Percentiles rank a stretch among this genome's conserved stretches.
Conservation (phyloP, 2,329 filamentous ascomycete genomes). For the Aspergillus awamori region DNA sequence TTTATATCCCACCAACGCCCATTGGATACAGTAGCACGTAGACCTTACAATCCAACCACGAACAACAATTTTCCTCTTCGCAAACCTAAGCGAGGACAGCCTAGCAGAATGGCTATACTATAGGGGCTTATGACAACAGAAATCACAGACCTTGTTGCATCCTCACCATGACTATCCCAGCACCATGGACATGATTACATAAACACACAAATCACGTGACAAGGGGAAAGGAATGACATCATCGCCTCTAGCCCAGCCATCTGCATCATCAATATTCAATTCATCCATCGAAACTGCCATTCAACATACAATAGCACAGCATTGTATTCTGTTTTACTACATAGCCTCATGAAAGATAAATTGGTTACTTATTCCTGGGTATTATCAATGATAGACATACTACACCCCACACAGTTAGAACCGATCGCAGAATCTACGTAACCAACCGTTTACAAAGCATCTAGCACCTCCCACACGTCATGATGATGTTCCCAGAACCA, state of each 20-base stretch:
- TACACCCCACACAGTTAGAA: background rate
- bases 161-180: no score
- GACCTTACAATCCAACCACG: no score
- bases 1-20: no score
- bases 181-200: no score
- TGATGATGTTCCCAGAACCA: slow-evolving; percentile 31
- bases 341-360: no score
- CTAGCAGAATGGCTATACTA: no score
- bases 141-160: no score
- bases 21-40: no score
- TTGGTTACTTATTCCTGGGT: no score
- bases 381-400: no score
- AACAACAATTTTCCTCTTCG: no score
- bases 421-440: background rate
- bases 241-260: background rate
- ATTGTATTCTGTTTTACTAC: background rate
- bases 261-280: background rate
- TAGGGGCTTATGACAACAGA: fast-evolving
- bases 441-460: background rate
- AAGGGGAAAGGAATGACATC: background rate
- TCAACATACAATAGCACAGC: background rate
- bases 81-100: no score
- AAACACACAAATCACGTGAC: background rate
- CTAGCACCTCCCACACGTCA: slow-evolving; percentile 26
- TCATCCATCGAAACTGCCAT: background rate